Base-by-base conservation (phyloP, 345 rosid species). In the Bruguiera parviflora region DNA sequence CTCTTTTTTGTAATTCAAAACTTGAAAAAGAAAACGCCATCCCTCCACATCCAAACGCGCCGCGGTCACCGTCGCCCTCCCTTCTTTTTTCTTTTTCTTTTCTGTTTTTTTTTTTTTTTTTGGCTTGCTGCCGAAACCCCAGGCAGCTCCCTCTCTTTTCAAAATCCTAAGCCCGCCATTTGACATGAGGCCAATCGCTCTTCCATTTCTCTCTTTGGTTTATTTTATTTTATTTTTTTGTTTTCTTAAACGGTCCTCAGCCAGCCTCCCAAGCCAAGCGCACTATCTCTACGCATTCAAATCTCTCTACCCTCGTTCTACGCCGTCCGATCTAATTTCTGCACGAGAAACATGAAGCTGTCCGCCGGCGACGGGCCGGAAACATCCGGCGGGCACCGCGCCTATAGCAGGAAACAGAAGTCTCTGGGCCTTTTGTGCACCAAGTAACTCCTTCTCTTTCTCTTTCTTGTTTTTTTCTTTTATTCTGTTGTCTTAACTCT, bases 381-480 rank as follows among this genome's bases (percentile, higher is more conserved):
- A n/a, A 71, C 86, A 46, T 74, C 84, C 25, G 78, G 84, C 8
- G 55, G 83, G 9, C 98, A 85, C 76, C 83, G 82, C 49, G 53
- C 80, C 6, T 93, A 93, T 52, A 88, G 93, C 72, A 81, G 97
- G 27, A 93, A 93, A 69, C 89, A 91, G 81, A 93, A 93, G 71
- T 93, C 98, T 33, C 91, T 93, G 11, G 96, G 97, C 25, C 97
- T 93, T 51, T 82, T 93, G 8, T 93, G 97, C 75, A 84, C 98
- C 60, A 93, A 91, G 98, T 91, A 76, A 56, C 58, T 16, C 61
- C 32, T 53, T 57, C 63, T 27, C 43, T 62, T 57, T 16, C 37
- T 32, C 51, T 20, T 35, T 61, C 27, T 61, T 9, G 28, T 0
- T 24, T 0, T 28, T 1, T 27, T 28, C 24, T 22, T 25, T 51